Base-by-base conservation (phyloP, 371 early-diverging fungal species). In the Scutellospora calospora region DNA sequence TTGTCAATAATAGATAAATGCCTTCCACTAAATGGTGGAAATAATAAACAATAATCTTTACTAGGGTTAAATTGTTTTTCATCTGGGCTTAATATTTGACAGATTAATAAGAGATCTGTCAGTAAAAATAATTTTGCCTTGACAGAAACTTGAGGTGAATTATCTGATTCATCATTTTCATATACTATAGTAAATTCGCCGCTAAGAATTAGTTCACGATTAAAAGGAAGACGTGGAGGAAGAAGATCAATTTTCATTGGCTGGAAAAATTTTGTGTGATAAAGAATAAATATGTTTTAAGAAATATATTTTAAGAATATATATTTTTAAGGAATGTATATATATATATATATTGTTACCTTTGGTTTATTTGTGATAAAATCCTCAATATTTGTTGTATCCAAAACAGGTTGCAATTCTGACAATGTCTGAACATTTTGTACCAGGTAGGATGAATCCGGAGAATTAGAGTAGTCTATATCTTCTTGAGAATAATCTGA, bases 281-380 rank as follows among this genome's bases (percentile, higher is more conserved):
- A 49, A 49, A 49, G 16, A 49, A 45, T 45, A 45, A 11, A 9
- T 45, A 45, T 45, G n/a, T n/a, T n/a, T n/a, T n/a, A n/a, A n/a
- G n/a, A n/a, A n/a, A n/a, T n/a, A n/a, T n/a, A n/a, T n/a, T n/a
- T n/a, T n/a, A n/a, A n/a, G 11, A 45, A 49, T 49, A 49, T 14
- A 14, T 14, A 16, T 16, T 49, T 14, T 49, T 49, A 14, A 49
- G 3, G 12, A 49, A 49, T 1, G 9, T 49, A 16, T 14, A 1
- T 12, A 49, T 49, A 9, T 5, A 45, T 45, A 45, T 45, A 11
- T 45, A 45, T 38, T 38, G 6, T 38, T 49, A 83, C 83, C 81
- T 76, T 83, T 18, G 65, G 79, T 52, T 83, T 60, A 33, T 76
- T 76, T n/a, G 81, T 81, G 49, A 83, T 71, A 16, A 83, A 65